Percentiles rank a stretch among this genome's conserved stretches.
phyloP scores from a whole-genome alignment of 2,329 filamentous ascomycete species.

The Scedosporium minutisporum region DNA sequence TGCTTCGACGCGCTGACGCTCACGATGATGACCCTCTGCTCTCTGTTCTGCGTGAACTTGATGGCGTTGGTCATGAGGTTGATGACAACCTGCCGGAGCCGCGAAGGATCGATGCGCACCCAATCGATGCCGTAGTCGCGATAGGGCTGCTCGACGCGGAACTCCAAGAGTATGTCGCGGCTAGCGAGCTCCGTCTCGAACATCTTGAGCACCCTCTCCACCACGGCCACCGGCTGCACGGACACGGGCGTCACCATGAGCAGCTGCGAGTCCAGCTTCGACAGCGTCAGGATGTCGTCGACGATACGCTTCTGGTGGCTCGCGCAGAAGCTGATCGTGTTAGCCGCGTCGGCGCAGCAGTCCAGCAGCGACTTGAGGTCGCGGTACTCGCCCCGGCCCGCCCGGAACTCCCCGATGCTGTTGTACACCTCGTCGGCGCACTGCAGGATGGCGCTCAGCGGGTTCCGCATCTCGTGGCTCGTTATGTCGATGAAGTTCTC shows the following conservation, averaged over 20 bases:
- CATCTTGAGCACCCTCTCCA: slow-evolving; percentile 64
- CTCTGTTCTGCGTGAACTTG: slow-evolving; percentile 54
- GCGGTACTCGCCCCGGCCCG: slow-evolving; percentile 24
- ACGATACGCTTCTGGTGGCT: slow-evolving; percentile 69
- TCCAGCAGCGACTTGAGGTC: slow-evolving; percentile 41
- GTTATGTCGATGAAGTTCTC: slow-evolving; percentile 68
- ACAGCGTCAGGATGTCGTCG: slow-evolving; percentile 57
- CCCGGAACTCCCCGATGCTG: slow-evolving; percentile 34
- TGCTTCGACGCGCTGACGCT: slow-evolving; percentile 54
- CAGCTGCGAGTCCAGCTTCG: slow-evolving; percentile 62
- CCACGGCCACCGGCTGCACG: slow-evolving; percentile 57
- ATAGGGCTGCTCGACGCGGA: slow-evolving; percentile 60
- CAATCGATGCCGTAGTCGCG: slow-evolving; percentile 55
- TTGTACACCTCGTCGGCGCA: slow-evolving; percentile 63
- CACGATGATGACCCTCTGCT: slow-evolving; percentile 50
- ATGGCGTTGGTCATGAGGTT: slow-evolving; percentile 63
- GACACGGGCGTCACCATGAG: slow-evolving; percentile 62
- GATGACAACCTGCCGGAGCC: slow-evolving; percentile 65
- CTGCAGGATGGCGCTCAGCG: slow-evolving; percentile 64
- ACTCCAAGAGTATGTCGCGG: slow-evolving; percentile 62
- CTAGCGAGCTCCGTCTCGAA: slow-evolving; percentile 66
- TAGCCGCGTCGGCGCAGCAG: slow-evolving; percentile 61
- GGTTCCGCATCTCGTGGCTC: slow-evolving; percentile 69
- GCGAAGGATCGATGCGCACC: slow-evolving; percentile 66
- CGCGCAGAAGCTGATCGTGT: slow-evolving; percentile 71